Percentiles rank a stretch among this genome's conserved stretches.
These are phyloP conservation scores for Fusarium secorum DNA, from an alignment of 2,329 filamentous ascomycete genomes.

Conservation along the genomic window DNA sequence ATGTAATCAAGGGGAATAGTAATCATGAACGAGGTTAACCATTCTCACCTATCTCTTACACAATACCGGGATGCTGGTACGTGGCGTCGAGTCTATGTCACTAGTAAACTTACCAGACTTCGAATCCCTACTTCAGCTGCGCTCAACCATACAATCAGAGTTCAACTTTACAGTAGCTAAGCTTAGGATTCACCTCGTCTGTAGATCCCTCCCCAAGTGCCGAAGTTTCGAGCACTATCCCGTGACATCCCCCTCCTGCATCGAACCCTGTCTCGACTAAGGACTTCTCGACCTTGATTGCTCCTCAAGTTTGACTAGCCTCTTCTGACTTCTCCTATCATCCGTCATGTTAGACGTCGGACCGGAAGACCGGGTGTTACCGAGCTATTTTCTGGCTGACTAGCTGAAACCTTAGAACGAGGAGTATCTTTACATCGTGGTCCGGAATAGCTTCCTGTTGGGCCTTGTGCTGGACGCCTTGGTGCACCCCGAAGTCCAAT, in stretches of 20 bases:
- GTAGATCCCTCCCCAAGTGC: constrained; percentile 16
- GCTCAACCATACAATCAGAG: background rate
- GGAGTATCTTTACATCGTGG: background rate
- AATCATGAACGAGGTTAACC: background rate
- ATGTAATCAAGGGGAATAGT: background rate
- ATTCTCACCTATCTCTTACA: background rate
- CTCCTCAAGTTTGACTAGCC: background rate
- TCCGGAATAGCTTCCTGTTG: constrained; percentile 28
- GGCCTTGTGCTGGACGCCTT: background rate
- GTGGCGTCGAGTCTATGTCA: background rate
- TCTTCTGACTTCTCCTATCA: constrained; percentile 6
- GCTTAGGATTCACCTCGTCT: background rate
- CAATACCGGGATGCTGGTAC: constrained; percentile 3
- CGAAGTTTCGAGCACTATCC: constrained; percentile 24
- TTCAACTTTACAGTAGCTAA: background rate
- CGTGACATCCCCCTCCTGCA: constrained; percentile 31
- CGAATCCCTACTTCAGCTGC: constrained; percentile 8
- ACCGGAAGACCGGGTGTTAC: constrained; percentile 17
- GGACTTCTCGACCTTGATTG: background rate
- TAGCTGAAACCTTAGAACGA: constrained; percentile 18
- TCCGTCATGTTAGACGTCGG: background rate
- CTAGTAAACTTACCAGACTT: background rate
- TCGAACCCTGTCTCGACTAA: constrained; percentile 9
- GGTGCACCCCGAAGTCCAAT: background rate
- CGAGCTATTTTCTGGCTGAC: background rate